These are phyloP conservation scores for Paecilomyces niveus DNA, from an alignment of 2,329 filamentous ascomycete species.

Conservation along the genomic window DNA sequence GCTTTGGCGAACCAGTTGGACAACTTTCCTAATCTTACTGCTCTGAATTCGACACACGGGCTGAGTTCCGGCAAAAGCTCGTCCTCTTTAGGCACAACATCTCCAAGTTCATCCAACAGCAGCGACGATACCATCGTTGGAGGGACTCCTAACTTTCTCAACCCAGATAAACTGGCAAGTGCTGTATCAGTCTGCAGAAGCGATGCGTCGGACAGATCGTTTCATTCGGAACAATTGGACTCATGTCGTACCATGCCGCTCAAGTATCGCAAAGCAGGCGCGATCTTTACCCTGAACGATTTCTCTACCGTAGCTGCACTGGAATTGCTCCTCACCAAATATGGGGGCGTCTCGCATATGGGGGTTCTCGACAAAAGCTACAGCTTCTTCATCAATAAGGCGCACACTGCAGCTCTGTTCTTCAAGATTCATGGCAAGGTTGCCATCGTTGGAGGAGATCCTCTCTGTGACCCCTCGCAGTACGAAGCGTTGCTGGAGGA, in stretches of 20 bases:
- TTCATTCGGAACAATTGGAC: background rate
- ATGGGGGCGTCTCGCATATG: constrained; percentile 37
- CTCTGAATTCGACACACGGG: background rate
- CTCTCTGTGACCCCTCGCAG: constrained; percentile 22
- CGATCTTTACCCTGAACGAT: constrained; percentile 23
- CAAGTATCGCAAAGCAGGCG: constrained; percentile 1
- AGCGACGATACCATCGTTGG: background rate
- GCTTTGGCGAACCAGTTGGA: background rate
- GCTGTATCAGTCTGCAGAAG: background rate
- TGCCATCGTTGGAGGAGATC: constrained; percentile 34
- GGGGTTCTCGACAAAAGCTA: constrained; percentile 37
- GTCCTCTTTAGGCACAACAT: background rate
- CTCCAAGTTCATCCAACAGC: background rate
- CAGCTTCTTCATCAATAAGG: constrained; percentile 32
- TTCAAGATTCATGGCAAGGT: constrained; percentile 32
- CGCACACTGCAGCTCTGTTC: constrained; percentile 27
- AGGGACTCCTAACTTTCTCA: no score
- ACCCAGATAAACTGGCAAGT: background rate
- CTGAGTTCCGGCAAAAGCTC: background rate
- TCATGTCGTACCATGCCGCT: background rate
- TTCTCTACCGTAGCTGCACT: constrained; percentile 25
- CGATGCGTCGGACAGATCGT: background rate
- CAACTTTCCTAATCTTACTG: background rate
- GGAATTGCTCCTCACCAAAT: constrained; percentile 20
- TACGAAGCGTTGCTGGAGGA: constrained; percentile 25